Evolutionary conservation across 345 rosid species (phyloP), one percentile per base, ranked within the genome.

Genomic region (Populus simonii): DNA sequence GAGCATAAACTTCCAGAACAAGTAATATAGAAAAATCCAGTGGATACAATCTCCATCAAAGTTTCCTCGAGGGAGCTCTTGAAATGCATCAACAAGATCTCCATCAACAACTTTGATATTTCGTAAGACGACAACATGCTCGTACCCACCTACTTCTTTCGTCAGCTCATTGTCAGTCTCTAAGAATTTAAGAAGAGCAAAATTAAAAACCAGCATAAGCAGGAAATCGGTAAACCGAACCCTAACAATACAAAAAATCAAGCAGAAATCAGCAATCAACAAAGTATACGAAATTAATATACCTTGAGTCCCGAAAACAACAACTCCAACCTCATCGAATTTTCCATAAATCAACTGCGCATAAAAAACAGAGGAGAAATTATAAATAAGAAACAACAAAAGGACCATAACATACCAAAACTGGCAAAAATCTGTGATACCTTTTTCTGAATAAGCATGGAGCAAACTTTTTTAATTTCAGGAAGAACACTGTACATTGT

Each of bases 291-390:
- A 68, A 78, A 39, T 16, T 17, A 41, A 41, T 33, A 63, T 82
- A 93, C 99, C 99, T 88, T 85, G 79, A 80, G 97, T 92, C 86
- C 98, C 99, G 81, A 92, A 93, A 15, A 87, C 76, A 80, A 93
- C 89, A 77, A 92, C 69, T 57, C 96, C 99, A 84, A 92, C 94
- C 86, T 95, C 98, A 79, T 95, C 96, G 76, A 43, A 83, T 82
- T 90, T 93, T 80, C 84, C 80, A 83, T 87, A 90, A 81, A 93
- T 84, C 84, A 93, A 86, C 99, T 93, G 92, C 87, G 78, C 53
- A 43, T n/a, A 65, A 63, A 68, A 41, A 84, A 80, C 1, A 45
- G 76, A 72, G 59, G 25, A 33, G 68, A 66, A 53, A 53, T 29
- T 22, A 18, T 41, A 5, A 2, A 27, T 1, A 22, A 33, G 47